Evolutionary conservation across 1,284 basidiomycete species (phyloP), one percentile per base, ranked within the genome.

Genomic region (Boletus nobilissimus): DNA sequence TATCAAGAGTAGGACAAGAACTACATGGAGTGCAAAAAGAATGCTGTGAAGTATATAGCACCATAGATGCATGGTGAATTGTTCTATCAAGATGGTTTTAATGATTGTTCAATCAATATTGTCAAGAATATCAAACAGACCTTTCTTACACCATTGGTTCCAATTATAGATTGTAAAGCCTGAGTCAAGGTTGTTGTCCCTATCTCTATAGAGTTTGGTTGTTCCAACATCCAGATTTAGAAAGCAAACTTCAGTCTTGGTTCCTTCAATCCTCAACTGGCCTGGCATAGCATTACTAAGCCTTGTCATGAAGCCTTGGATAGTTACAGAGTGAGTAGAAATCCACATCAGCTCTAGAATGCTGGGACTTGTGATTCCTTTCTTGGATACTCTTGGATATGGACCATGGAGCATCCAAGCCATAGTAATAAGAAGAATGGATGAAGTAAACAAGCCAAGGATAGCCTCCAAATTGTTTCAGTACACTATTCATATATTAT

Each of bases 371-470:
- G 24, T 34, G 0, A 74, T 5, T 5, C 19, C 10, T 34, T 5
- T 10, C 16, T 63, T 51, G 43, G 16, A 65, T 10, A 9, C 3
- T 39, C 40, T n/a, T 75, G 57, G 14, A 38, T 43, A 26, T 18
- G n/a, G 22, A 38, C 29, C 13, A 67, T 77, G 24, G n/a, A 77
- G 26, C 16, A 72, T 67, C 46, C 64, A 67, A 54, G 36, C 29
- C 2, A 68, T 11, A 8, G 29, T 63, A 10, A 9, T 36, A 36
- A 79, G 39, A 5, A 79, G 73, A 1, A 73, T 63, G 2, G 36
- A 1, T 34, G 79, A 80, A 60, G 16, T 11, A 32, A 65, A 8
- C 40, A 80, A 14, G 8, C 79, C 79, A 79, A 76, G 13, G 9
- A 18, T 3, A 48, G 43, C 64, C 76, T 77, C 7, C 16, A 63